Evolutionary conservation across 2,329 filamentous ascomycete genomes (phyloP).

Genomic region (Penicillium digitatum): DNA sequence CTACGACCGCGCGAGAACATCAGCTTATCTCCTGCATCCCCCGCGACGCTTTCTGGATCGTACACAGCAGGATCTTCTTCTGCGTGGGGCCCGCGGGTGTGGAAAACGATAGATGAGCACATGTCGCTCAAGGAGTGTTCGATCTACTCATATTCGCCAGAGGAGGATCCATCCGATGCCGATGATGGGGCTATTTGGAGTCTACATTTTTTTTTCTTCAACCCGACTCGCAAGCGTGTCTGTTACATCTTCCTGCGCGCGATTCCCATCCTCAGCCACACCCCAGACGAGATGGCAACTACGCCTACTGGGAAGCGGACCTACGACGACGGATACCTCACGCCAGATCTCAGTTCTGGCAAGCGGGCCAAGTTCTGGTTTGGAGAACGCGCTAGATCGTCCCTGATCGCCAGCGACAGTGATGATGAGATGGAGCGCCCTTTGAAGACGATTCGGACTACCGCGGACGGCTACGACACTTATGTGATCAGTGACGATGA

Average conservation of each 20-base stretch:
- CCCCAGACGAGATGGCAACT: conserved; percentile 50
- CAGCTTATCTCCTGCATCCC: conserved; percentile 41
- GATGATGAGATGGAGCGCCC: conserved; percentile 43
- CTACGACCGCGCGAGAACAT: conserved; percentile 62
- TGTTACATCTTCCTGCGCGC: conserved; percentile 90
- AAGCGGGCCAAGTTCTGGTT: conserved; percentile 90
- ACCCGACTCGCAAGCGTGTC: conserved; percentile 84
- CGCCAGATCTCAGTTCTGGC: conserved; percentile 56
- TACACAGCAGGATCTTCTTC: conserved; percentile 53
- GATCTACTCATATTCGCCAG: conserved; percentile 83
- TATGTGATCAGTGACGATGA: conserved; percentile 47
- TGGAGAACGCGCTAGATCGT: conserved; percentile 57
- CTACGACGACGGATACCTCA: conserved; percentile 49
- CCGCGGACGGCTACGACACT: conserved; percentile 41
- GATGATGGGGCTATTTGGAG: conserved; percentile 95
- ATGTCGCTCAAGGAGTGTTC: conserved; percentile 88
- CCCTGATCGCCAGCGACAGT: conserved; percentile 42
- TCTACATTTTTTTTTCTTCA: conserved; percentile 96
- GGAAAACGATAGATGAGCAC: conserved; percentile 87
- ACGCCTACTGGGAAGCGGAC: conserved; percentile 45
- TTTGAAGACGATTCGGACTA: conserved; percentile 22
- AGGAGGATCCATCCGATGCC: conserved; percentile 86
- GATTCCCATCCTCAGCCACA: conserved; percentile 66
- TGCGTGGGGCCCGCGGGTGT: conserved; percentile 84
- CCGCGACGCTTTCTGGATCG: conserved; percentile 43